Evolutionary conservation across 306 rosid genomes (phyloP).

Genomic region (Cucumis melo): DNA sequence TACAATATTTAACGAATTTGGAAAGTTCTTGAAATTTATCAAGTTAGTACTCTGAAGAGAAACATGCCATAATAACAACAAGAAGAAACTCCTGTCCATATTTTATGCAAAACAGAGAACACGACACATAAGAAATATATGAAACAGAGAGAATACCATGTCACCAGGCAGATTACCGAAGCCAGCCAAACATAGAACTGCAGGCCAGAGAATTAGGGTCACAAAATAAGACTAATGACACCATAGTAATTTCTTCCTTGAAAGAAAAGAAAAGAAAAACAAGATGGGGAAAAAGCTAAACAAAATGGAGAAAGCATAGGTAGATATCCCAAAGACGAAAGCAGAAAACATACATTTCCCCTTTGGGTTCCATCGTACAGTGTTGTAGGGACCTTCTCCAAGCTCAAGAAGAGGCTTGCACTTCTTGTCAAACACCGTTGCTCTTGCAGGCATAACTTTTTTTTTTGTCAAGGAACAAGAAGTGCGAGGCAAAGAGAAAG

Average conservation of each 20-base stretch:
- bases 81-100: not conserved
- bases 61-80: not conserved
- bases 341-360: slow-evolving; percentile 47
- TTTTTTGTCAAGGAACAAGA: slow-evolving; percentile 35
- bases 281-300: not conserved
- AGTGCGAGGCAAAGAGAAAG: slow-evolving; percentile 7
- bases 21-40: not conserved
- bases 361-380: slow-evolving; percentile 85
- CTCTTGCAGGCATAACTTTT: slow-evolving; percentile 83
- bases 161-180: slow-evolving; percentile 94
- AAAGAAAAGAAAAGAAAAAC: not conserved
- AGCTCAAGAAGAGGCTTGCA: slow-evolving; percentile 93
- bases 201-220: slow-evolving; percentile 39
- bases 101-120: not conserved
- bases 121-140: not conserved
- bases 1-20: not conserved
- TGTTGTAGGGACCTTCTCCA: slow-evolving; percentile 89
- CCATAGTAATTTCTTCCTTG: not conserved
- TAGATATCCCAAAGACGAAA: not conserved
- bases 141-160: slow-evolving; percentile 41
- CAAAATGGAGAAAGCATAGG: not conserved
- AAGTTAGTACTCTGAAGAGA: not conserved
- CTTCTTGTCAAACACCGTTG: slow-evolving; percentile 88
- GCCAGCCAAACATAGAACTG: slow-evolving; percentile 89
- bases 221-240: not conserved